Percentiles rank a stretch among this genome's conserved stretches.
These are phyloP conservation scores for Microbotryum scabiosae DNA, from an alignment of 1,284 basidiomycete species.

Conservation along the genomic window DNA sequence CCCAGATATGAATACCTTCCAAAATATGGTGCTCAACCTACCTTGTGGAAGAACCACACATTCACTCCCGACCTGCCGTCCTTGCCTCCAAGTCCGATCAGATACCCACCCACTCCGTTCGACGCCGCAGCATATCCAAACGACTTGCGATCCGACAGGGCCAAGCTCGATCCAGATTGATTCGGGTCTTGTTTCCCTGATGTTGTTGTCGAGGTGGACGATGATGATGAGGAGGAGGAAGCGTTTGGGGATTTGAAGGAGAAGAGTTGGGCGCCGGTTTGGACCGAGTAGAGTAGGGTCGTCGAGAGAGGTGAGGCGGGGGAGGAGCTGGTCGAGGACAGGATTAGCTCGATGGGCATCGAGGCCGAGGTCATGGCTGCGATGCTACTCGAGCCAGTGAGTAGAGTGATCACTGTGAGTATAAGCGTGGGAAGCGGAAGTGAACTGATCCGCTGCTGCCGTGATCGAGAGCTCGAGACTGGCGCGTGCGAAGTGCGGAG, in stretches of 20 bases:
- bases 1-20: no score
- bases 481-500: no score
- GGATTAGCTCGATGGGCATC: constrained; percentile 22
- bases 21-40: constrained; percentile 12
- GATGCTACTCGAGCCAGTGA: neutral
- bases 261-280: constrained; percentile 40
- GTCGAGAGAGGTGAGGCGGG: constrained; percentile 34
- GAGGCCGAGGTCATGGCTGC: neutral
- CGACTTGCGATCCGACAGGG: constrained; percentile 26
- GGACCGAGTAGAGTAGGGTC: constrained; percentile 42
- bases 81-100: constrained; percentile 40
- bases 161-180: neutral
- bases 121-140: constrained; percentile 36
- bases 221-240: neutral
- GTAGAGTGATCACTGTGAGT: no score
- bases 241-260: constrained; percentile 42
- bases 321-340: constrained; percentile 27
- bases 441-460: no score
- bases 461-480: no score
- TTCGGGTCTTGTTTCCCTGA: neutral
- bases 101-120: constrained; percentile 39
- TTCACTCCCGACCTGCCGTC: constrained; percentile 42
- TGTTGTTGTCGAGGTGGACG: neutral
- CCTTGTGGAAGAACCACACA: constrained; percentile 46
- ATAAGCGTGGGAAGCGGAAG: no score